Percentiles rank a stretch among this genome's conserved stretches.
phyloP scores from a whole-genome alignment of 768 basidiomycete genomes.

The Pleurotus pulmonarius region DNA sequence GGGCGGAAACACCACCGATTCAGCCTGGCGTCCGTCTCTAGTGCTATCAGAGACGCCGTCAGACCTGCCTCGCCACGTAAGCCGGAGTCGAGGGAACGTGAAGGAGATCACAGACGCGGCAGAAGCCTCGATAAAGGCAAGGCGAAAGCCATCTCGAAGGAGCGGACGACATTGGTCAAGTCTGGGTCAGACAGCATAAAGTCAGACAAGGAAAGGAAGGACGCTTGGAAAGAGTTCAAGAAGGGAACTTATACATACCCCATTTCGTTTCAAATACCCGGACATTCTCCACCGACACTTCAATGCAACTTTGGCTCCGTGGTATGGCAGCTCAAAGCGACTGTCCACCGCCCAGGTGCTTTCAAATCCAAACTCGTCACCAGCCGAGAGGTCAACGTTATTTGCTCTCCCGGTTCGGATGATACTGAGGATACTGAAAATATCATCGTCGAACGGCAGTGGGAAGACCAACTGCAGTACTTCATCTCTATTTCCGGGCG shows the following conservation, averaged over 20 bases:
- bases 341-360: constrained; percentile 79
- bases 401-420: constrained; percentile 76
- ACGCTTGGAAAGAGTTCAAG: constrained; percentile 84
- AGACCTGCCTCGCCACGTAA: constrained; percentile 41
- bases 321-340: constrained; percentile 75
- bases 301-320: constrained; percentile 74
- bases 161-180: constrained; percentile 25
- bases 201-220: constrained; percentile 36
- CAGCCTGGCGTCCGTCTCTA: constrained; percentile 50
- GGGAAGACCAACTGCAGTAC: constrained; percentile 88
- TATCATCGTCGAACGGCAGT: constrained; percentile 82
- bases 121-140: constrained; percentile 15
- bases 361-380: constrained; percentile 72
- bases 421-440: constrained; percentile 81
- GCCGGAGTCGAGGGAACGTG: constrained; percentile 5
- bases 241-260: constrained; percentile 95
- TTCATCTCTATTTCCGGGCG: constrained; percentile 70
- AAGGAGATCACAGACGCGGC: constrained; percentile 13
- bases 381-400: constrained; percentile 66
- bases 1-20: constrained; percentile 41
- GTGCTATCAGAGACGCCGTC: constrained; percentile 43
- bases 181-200: constrained; percentile 35
- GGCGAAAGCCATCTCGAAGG: constrained; percentile 22
- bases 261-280: constrained; percentile 85
- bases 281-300: constrained; percentile 73